Evolutionary conservation across 305 asterid genomes (phyloP), one percentile per base, ranked within the genome.

Genomic region (Fraxinus xanthoxyloides): DNA sequence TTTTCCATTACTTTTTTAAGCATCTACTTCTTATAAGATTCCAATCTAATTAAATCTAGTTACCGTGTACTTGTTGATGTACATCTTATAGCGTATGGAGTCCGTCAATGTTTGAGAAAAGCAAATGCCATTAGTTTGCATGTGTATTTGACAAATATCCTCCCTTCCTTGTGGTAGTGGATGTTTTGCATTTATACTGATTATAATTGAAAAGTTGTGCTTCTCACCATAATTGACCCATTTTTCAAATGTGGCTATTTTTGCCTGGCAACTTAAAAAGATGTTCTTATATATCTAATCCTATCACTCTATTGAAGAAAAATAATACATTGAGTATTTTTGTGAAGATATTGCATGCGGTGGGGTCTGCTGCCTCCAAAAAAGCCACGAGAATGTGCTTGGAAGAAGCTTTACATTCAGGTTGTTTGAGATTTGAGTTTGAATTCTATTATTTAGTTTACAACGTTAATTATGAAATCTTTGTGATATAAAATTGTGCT

Each of bases 341-440:
- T 88, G 84, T 85, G 63, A 51, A 97, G 99, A 87, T 97, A 94
- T 85, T 87, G 93, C 82, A 87, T 97, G 94, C 89, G 99, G 78
- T 97, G 99, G 99, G 98, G 99, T 85, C 87, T 94, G 31, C 84
- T 92, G 91, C 93, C 92, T 48, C 93, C 95, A 51, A 90, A 89
- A 83, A 97, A 85, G 85, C 90, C 90, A 10, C 90, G 98, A 40
- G 98, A 92, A 82, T 90, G 92, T 87, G 97, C 99, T 78, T 97
- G 99, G 99, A 97, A 97, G 90, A 94, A 89, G 86, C 98, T 93
- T 77, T 97, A 97, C 89, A 89, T 97, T 83, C 90, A 94, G 97
- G 98, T 92, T 83, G 76, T 43, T 83, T 76, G 15, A 81, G 32
- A 56, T 81, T 70, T 61, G 59, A 56, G 65, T 63, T 84, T 24